Evolutionary conservation across 2,329 filamentous ascomycete species (phyloP).

Genomic region (Diaporthe eres): DNA sequence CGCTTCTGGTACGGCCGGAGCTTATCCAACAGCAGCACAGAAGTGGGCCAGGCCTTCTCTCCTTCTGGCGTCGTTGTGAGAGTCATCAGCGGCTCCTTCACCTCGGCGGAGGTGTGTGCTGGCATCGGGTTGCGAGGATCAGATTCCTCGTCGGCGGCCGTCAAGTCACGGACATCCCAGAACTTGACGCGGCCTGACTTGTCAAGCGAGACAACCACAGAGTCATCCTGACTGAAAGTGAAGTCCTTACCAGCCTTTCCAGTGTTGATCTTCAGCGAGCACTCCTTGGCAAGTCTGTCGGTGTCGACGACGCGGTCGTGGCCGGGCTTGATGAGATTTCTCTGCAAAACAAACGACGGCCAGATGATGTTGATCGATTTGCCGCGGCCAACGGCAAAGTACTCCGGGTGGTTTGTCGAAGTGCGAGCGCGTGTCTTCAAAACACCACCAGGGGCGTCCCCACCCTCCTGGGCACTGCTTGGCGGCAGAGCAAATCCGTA

Average conservation of each 20-base stretch:
- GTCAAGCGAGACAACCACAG: constrained; percentile 93
- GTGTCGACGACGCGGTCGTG: constrained; percentile 83
- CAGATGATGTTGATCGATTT: constrained; percentile 95
- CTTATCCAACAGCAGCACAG: constrained; percentile 96
- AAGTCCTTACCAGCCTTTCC: constrained; percentile 99
- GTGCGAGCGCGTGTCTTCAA: constrained; percentile 95
- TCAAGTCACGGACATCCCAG: constrained; percentile 93
- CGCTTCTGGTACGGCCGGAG: constrained; percentile 92
- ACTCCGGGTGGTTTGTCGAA: constrained; percentile 90
- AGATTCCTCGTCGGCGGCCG: constrained; percentile 65
- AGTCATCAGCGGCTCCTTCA: constrained; percentile 88
- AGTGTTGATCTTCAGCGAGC: constrained; percentile 92
- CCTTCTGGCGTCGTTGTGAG: constrained; percentile 87
- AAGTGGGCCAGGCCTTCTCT: constrained; percentile 97
- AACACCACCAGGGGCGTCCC: constrained; percentile 88
- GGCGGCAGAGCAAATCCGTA: constrained; percentile 93
- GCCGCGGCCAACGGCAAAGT: constrained; percentile 94
- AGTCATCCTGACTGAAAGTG: constrained; percentile 96
- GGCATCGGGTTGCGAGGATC: constrained; percentile 67
- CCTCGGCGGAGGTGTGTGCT: constrained; percentile 75
- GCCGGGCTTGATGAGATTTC: constrained; percentile 74
- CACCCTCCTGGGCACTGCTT: constrained; percentile 84
- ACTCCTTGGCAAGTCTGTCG: constrained; percentile 88
- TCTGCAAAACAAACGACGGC: constrained; percentile 74
- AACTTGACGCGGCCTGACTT: constrained; percentile 97